Evolutionary conservation across 2,329 filamentous ascomycete genomes (phyloP).

Genomic region (Pseudogymnoascus sp.): DNA sequence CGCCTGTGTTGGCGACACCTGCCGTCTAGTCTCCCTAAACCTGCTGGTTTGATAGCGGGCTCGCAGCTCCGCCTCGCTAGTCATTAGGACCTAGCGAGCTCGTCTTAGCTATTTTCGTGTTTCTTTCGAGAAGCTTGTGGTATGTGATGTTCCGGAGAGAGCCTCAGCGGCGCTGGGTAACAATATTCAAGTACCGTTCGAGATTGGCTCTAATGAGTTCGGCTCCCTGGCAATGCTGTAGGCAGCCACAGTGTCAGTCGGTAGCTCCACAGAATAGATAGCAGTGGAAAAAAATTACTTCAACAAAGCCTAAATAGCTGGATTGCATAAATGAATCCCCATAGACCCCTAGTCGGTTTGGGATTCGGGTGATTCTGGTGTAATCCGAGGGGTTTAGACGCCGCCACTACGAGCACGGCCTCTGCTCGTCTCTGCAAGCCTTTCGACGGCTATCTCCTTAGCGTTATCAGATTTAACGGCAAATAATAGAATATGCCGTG

Average conservation of each 20-base stretch:
- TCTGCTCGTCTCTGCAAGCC: neutral
- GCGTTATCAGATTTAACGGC: neutral
- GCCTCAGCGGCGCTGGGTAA: neutral
- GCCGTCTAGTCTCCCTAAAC: neutral
- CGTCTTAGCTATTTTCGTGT: neutral
- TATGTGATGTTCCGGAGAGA: neutral
- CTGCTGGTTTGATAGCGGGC: constrained; percentile 6
- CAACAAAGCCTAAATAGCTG: neutral
- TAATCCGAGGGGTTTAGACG: neutral
- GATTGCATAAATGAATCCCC: neutral
- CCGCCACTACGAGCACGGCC: neutral
- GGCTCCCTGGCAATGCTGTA: neutral
- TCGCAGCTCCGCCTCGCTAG: constrained; percentile 7
- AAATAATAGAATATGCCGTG: neutral
- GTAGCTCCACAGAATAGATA: neutral
- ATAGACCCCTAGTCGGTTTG: constrained; percentile 1
- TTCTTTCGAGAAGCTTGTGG: neutral
- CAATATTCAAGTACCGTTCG: neutral
- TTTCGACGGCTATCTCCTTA: neutral
- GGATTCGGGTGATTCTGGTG: neutral
- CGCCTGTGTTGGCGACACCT: neutral
- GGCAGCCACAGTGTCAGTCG: neutral
- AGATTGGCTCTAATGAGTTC: neutral
- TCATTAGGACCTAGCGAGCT: neutral
- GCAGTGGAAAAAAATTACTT: neutral